These are phyloP conservation scores for Perkinsus chesapeaki DNA, from an alignment of 169 alveolate species.

Conservation along the genomic window DNA sequence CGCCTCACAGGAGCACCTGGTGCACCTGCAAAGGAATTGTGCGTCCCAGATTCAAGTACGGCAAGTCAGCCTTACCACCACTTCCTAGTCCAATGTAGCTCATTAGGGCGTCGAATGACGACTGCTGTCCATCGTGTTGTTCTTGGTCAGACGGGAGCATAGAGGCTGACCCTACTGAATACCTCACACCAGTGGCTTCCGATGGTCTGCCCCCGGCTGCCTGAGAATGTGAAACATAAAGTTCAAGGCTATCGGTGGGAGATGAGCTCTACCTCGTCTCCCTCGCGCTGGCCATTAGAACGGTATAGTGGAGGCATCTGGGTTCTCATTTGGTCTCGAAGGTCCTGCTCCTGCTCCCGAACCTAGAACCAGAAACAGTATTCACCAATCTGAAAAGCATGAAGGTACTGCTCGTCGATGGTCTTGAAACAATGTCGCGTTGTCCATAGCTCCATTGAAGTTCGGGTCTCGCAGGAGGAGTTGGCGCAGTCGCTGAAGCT, in stretches of 20 bases:
- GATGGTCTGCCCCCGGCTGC: background rate
- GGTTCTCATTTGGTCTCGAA: background rate
- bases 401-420: background rate
- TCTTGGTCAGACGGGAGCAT: background rate
- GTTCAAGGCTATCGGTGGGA: background rate
- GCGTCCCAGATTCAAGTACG: background rate
- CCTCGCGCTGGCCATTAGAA: background rate
- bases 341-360: background rate
- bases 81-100: background rate
- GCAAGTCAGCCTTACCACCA: background rate
- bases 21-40: background rate
- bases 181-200: background rate
- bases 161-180: background rate
- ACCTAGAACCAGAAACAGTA: background rate
- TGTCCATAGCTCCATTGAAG: background rate
- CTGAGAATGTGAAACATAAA: background rate
- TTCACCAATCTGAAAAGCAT: background rate
- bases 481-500: background rate
- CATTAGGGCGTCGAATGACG: background rate
- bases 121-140: background rate
- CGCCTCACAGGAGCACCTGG: background rate
- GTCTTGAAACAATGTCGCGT: background rate
- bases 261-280: background rate
- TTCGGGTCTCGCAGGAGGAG: background rate
- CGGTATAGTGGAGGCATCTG: background rate